Evolutionary conservation across 1,139 yeast genomes (phyloP), one percentile per base, ranked within the genome.

Genomic region (Zygosaccharomyces pseudobailii): DNA sequence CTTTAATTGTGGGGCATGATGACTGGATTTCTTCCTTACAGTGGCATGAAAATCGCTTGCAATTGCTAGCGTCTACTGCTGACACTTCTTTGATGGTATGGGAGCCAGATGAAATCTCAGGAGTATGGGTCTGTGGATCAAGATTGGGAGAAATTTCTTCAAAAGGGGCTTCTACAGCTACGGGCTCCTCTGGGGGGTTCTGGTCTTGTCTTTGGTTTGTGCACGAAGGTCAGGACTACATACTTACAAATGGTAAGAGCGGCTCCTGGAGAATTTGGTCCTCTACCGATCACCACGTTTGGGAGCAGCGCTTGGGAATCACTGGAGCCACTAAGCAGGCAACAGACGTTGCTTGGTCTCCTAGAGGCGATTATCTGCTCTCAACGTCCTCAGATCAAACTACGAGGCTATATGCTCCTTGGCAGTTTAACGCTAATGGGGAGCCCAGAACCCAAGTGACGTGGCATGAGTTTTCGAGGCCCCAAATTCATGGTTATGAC

Each of bases 401-500:
- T 0, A 87, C 98, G 0, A 75, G 98, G 61, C 66, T 94, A 23
- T 84, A 76, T 67, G 83, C 95, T 0, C 79, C 78, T 20, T 83
- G 87, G 85, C 58, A 56, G 4, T 56, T 55, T 6, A 63, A 70
- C 6, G 51, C 52, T 17, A 65, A 64, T 49, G 70, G 70, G 0
- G 37, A 54, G 19, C 45, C 51, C 37, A 67, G 73, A 48, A 46
- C 52, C 3, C 36, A 46, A 0, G 52, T 55, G 4, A 71, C 80
- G 1, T 89, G 96, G 96, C 86, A 84, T 63, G 99, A 94, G 64
- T 82, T 92, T 66, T 88, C 96, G 1, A 77, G 99, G 57, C 98
- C 98, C 0, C 99, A 94, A 65, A 92, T 94, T 54, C 99, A 94
- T 66, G 99, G 99, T 9, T 94, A 88, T 63, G 97, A 94, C 64